Evolutionary conservation across 441 rosid genomes (phyloP).

Genomic region (Populus hybrid): DNA sequence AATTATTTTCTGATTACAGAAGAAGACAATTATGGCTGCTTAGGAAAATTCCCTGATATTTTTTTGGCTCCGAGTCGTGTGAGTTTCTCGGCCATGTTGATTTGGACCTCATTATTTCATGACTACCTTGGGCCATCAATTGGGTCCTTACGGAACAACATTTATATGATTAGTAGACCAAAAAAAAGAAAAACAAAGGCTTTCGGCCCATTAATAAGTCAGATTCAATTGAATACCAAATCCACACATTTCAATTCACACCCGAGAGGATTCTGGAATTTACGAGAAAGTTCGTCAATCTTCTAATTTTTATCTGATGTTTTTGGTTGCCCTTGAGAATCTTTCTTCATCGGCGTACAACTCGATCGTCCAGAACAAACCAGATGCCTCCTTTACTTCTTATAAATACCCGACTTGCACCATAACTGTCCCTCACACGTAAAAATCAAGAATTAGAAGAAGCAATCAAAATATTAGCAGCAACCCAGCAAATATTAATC

Average conservation of each 20-base stretch:
- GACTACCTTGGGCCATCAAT: too few relatives aligned
- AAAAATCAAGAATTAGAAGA: background rate
- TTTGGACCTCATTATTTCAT: too few relatives aligned
- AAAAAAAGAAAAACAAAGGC: background rate
- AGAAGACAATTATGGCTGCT: too few relatives aligned
- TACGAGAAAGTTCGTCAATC: background rate
- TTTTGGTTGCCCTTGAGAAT: too few relatives aligned
- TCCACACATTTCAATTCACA: background rate
- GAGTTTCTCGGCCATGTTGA: too few relatives aligned
- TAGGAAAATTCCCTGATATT: too few relatives aligned
- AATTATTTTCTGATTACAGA: too few relatives aligned
- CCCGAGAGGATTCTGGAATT: background rate
- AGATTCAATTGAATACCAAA: background rate
- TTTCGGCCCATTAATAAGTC: background rate
- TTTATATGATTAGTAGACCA: too few relatives aligned
- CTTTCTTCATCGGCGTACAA: background rate
- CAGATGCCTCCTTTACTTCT: background rate
- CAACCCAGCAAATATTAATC: background rate
- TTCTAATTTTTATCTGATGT: background rate
- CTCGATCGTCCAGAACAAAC: background rate
- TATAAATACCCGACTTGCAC: background rate
- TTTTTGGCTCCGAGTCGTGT: too few relatives aligned
- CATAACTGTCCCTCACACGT: fast-evolving
- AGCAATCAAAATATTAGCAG: too few relatives aligned
- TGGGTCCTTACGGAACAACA: too few relatives aligned